Base-by-base conservation (phyloP, 2,329 filamentous ascomycete genomes). In the Cyphellophora attinorum region DNA sequence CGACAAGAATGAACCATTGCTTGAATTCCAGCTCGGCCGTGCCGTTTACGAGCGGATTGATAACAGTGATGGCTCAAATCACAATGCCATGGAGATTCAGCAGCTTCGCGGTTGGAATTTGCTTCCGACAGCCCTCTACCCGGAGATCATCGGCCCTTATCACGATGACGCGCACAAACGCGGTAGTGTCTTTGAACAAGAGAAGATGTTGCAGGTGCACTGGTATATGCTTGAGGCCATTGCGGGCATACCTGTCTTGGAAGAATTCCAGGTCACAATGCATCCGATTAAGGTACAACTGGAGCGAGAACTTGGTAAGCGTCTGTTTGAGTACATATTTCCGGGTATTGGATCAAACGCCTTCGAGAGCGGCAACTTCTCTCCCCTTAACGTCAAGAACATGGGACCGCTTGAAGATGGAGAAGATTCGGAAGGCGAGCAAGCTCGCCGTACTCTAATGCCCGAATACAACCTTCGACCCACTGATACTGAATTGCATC, bases 211-310 rank as follows among this genome's bases (percentile, higher is more conserved):
- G 33, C 77, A 81, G 19, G 84, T 99, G 10, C 91, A 93, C 55
- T 98, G 93, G 85, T 79, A 95, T 55, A 95, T 95, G 85, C 71
- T 98, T 4, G 91, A 98, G 61, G 88, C 91, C 5, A 95, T 98
- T 56, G 91, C 89, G 23, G 91, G 91, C 31, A 98, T 98, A 42
- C 85, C 89, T 1, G 88, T 98, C 19, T 85, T 98, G 68, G 89
- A 96, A 49, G 83, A 93, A 51, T 98, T 98, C 51, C 88, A 96
- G 57, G 84, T 98, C 36, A 85, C 88, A 36, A 65, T 98, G 13
- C 88, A 93, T 56, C 93, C 91, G 0, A 74, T 98, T 55, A 93
- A 86, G 58, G 79, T 98, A 14, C 91, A 98, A 55, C 68, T 98
- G 21, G 91, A 98, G 59, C 81, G 79, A 21, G 88, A 96, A 49